Percentiles rank a stretch among this genome's conserved stretches.
Conservation (phyloP, 208 protist species). For the Acanthamoeba culbertsoni region DNA sequence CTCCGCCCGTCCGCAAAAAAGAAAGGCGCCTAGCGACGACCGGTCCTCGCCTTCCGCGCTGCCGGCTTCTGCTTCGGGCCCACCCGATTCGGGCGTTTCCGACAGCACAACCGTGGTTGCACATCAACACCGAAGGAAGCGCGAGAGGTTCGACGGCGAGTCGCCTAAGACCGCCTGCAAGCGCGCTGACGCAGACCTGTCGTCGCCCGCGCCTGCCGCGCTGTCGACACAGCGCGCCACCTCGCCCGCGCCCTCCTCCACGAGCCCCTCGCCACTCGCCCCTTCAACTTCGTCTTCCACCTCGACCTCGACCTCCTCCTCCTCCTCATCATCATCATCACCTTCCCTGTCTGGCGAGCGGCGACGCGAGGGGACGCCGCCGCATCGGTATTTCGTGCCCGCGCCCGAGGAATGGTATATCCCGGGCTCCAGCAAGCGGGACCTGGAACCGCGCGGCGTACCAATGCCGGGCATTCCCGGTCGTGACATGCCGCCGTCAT, state of each 20-base stretch:
- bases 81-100: too few relatives aligned
- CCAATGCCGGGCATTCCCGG: too few relatives aligned
- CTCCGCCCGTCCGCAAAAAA: neutral
- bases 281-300: neutral
- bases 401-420: constrained; percentile 11
- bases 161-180: neutral
- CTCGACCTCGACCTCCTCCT: neutral
- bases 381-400: neutral
- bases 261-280: neutral
- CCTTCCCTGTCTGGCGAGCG: neutral
- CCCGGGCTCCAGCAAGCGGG: neutral
- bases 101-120: neutral
- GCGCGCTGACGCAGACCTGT: neutral
- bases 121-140: neutral
- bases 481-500: neutral
- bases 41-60: neutral
- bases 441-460: neutral
- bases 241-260: neutral
- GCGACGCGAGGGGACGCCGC: neutral
- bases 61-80: neutral
- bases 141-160: neutral
- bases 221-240: neutral
- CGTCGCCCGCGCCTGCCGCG: too few relatives aligned
- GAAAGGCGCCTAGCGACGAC: neutral
- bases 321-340: neutral